Conservation (phyloP, 2,329 filamentous ascomycete genomes). For the Colletotrichum orchidophilum region DNA sequence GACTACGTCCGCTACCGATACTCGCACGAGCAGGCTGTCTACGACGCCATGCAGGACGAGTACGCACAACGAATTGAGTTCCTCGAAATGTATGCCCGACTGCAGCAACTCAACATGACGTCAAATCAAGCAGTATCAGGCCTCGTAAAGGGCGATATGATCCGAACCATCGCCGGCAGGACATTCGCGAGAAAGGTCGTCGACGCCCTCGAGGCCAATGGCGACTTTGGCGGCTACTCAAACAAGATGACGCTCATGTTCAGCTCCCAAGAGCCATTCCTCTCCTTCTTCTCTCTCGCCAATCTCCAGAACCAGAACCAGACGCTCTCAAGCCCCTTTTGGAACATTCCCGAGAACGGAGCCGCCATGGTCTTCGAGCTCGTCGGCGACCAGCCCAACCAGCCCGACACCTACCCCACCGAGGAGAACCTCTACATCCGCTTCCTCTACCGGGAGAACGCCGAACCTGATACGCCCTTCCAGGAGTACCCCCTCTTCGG, state of each 20-base stretch:
- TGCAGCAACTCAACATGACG: slow-evolving; percentile 68
- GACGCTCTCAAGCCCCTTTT: slow-evolving; percentile 51
- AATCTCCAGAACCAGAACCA: slow-evolving; percentile 60
- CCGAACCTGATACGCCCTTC: slow-evolving; percentile 47
- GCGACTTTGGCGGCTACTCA: slow-evolving; percentile 47
- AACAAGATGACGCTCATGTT: slow-evolving; percentile 64
- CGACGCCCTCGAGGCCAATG: slow-evolving; percentile 52
- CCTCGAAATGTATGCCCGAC: slow-evolving; percentile 71
- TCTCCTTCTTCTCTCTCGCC: slow-evolving; percentile 63
- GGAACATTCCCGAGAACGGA: slow-evolving; percentile 70
- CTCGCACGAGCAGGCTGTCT: slow-evolving; percentile 58
- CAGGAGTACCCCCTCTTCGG: slow-evolving; percentile 52
- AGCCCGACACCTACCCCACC: slow-evolving; percentile 40
- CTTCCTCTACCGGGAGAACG: slow-evolving; percentile 65
- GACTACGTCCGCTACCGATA: slow-evolving; percentile 65
- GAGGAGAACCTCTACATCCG: slow-evolving; percentile 58
- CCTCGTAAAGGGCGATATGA: slow-evolving; percentile 45
- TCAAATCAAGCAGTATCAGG: slow-evolving; percentile 69
- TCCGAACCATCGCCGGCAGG: slow-evolving; percentile 62
- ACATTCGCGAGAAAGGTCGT: slow-evolving; percentile 59
- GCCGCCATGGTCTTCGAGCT: slow-evolving; percentile 80
- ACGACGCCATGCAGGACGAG: slow-evolving; percentile 46
- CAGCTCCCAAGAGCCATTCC: slow-evolving; percentile 62
- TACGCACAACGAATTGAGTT: slow-evolving; percentile 53
- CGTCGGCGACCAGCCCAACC: slow-evolving; percentile 42